These are phyloP conservation scores for Lentinula raphanica DNA, from an alignment of 768 basidiomycete genomes.

Conservation along the genomic window DNA sequence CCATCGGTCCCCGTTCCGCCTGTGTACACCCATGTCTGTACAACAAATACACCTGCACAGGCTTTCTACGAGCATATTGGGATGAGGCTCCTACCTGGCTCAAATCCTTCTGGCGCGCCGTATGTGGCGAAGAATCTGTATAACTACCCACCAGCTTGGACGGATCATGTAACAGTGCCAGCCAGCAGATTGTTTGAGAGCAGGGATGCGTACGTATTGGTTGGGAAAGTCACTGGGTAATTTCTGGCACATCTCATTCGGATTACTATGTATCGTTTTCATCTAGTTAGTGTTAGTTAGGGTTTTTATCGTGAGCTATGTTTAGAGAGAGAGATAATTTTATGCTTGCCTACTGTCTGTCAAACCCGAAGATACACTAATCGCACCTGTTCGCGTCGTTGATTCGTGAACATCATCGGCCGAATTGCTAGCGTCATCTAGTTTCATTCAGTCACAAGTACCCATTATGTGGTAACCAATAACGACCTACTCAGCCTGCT, in stretches of 20 bases:
- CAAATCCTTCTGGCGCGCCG: background rate
- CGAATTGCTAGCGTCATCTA: no score
- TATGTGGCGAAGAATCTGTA: conserved; percentile 8
- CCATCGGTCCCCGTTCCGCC: conserved; percentile 19
- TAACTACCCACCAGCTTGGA: background rate
- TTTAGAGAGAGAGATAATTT: no score
- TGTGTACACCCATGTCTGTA: conserved; percentile 41
- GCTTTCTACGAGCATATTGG: conserved; percentile 42
- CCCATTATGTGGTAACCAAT: conserved; percentile 1
- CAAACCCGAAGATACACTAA: no score
- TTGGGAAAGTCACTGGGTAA: conserved; percentile 24
- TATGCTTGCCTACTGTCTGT: no score
- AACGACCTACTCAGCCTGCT: background rate
- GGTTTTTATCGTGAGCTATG: no score
- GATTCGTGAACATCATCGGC: no score
- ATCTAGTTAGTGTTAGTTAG: background rate
- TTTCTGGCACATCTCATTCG: background rate
- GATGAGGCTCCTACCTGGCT: conserved; percentile 16
- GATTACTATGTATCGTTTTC: conserved; percentile 4
- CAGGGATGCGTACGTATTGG: conserved; percentile 39
- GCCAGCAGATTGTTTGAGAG: conserved; percentile 28
- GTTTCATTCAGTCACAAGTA: background rate
- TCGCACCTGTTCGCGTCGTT: no score
- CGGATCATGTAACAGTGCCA: conserved; percentile 26
- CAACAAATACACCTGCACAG: conserved; percentile 34